Base-by-base conservation (phyloP, 148 eudicot species). In the Oxyria digyna region DNA sequence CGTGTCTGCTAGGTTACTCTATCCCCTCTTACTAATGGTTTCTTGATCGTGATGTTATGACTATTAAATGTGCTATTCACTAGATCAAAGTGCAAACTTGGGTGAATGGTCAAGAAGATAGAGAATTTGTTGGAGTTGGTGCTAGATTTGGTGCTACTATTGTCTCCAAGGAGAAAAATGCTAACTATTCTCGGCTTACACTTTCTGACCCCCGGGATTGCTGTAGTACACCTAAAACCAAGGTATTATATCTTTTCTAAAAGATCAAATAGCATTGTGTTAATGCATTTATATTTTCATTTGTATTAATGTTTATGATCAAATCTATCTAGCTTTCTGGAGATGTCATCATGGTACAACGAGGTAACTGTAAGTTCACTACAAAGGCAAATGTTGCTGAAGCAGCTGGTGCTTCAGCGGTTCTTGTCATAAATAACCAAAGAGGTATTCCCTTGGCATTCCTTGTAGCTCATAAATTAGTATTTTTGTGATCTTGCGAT, bases 141-240 rank as follows among this genome's bases (percentile, higher is more conserved):
- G 99, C 99, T 69, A 86, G 99, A 67, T 94, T 94, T 77, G 99
- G 99, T 46, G 89, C 89, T n/a, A 94, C 99, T 8, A 75, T 94
- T 74, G 99, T 90, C 69, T 90, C 93, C 7, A 87, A 91, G 83
- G 99, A 94, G 87, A 94, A 91, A 70, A 83, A 87, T 85, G 99
- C 91, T 37, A 85, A 79, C 72, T 85, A 84, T 72, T 88, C 87
- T 42, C 82, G 67, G 74, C 81, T 94, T 21, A 75, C 87, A 32
- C 78, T 94, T 77, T 91, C 97, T 64, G 96, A 94, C 72, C 99
- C 99, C 69, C 89, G 96, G 1, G 91, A 94, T 79, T 90, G 99
- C 78, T 94, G 99, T 78, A 90, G 85, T 71, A 72, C 69, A 74
- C 89, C 91, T 13, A 90, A 68, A 78, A 88, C 87, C 69, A 84